A percentile compares a stretch with the other conserved stretches of the same genome.
These are phyloP conservation scores for Davidsoniella australis DNA, from an alignment of 2,329 filamentous ascomycete genomes.

Conservation along the genomic window DNA sequence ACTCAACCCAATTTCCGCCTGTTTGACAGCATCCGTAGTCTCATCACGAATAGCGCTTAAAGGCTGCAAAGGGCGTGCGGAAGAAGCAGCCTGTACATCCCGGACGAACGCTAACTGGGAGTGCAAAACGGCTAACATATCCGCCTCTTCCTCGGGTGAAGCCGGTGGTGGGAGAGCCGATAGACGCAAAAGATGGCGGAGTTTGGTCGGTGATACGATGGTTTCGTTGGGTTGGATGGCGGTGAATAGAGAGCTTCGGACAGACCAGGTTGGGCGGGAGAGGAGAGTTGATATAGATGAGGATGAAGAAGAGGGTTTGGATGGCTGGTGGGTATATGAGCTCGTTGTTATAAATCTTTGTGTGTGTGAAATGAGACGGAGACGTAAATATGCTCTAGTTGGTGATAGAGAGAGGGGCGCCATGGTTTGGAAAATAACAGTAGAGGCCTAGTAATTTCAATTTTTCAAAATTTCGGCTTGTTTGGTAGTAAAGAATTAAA, in stretches of 20 bases:
- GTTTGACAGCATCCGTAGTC: conserved; percentile 42
- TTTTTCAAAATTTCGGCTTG: too few species aligned
- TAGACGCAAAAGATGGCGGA: conserved; percentile 66
- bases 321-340: not conserved
- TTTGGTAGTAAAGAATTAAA: too few species aligned
- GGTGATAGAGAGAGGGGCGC: not conserved
- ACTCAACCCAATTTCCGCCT: conserved; percentile 41
- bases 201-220: conserved; percentile 32
- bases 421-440: not conserved
- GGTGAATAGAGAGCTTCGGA: conserved; percentile 23
- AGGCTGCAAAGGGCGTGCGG: conserved; percentile 54
- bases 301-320: conserved; percentile 9
- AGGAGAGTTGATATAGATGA: conserved; percentile 31
- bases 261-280: conserved; percentile 62
- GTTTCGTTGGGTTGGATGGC: conserved; percentile 25
- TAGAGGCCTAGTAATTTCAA: not conserved
- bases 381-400: conserved; percentile 17
- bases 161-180: conserved; percentile 68
- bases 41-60: conserved; percentile 71
- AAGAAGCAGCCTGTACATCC: conserved; percentile 53
- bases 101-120: conserved; percentile 84
- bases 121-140: conserved; percentile 58
- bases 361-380: conserved; percentile 13
- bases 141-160: conserved; percentile 41
- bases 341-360: not conserved